phyloP scores from a whole-genome alignment of 495 filamentous ascomycete species.

The Tuber calosporum region DNA sequence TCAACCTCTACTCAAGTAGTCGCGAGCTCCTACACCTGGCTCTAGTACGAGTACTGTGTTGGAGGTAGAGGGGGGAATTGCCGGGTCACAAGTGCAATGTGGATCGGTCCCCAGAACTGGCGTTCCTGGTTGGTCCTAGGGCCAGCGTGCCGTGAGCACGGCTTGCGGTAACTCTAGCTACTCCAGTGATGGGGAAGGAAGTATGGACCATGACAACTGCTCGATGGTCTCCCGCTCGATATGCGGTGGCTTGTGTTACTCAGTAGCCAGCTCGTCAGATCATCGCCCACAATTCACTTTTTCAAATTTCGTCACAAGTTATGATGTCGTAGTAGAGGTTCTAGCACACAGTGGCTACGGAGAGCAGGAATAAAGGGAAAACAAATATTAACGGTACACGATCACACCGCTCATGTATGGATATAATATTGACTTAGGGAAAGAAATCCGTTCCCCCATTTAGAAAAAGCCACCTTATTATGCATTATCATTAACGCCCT shows the following conservation, averaged over 20 bases:
- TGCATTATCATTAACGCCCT: conserved; percentile 15
- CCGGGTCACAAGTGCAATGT: background rate
- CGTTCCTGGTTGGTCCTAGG: background rate
- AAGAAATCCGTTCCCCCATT: background rate
- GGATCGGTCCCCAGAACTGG: background rate
- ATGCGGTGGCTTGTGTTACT: background rate
- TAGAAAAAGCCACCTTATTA: conserved; percentile 12
- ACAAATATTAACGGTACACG: background rate
- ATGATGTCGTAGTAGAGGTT: background rate
- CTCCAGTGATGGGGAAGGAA: background rate
- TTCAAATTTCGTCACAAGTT: background rate
- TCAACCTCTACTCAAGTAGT: background rate
- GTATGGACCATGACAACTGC: background rate
- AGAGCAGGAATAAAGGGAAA: background rate
- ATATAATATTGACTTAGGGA: background rate
- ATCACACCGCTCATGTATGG: background rate
- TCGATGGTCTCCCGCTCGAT: background rate
- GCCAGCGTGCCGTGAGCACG: background rate
- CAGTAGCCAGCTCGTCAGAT: background rate
- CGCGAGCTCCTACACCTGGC: background rate
- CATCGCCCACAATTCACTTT: background rate
- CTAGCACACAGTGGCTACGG: background rate
- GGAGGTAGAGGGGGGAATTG: background rate
- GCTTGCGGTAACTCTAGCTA: background rate
- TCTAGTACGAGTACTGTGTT: background rate